These are phyloP conservation scores for Mycena indigotica DNA, from an alignment of 768 basidiomycete genomes.

Conservation along the genomic window DNA sequence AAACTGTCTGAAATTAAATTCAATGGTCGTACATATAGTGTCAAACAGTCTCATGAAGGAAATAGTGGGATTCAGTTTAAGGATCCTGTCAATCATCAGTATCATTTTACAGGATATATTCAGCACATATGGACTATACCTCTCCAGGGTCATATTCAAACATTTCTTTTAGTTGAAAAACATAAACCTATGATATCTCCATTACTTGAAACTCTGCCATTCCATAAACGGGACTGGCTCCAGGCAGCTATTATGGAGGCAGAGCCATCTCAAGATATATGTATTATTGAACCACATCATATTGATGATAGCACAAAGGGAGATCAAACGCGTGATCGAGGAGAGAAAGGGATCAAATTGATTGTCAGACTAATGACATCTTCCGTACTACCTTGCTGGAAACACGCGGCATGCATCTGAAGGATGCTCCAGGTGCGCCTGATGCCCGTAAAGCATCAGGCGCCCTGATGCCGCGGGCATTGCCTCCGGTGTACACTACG, in stretches of 20 bases:
- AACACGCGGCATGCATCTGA: too few species aligned
- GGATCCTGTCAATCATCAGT: conserved; percentile 12
- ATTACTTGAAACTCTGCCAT: conserved; percentile 22
- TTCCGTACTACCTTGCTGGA: too few species aligned
- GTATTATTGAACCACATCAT: conserved; percentile 27
- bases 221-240: conserved; percentile 18
- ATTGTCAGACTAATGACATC: too few species aligned
- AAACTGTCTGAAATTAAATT: conserved; percentile 14
- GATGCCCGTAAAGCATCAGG: too few species aligned
- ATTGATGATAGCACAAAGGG: too few species aligned
- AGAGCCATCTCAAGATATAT: conserved; percentile 8
- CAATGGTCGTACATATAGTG: conserved; percentile 23
- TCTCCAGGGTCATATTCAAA: conserved; percentile 21
- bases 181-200: conserved; percentile 17
- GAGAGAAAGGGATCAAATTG: too few species aligned
- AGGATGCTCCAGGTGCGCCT: too few species aligned
- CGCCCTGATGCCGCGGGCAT: too few species aligned
- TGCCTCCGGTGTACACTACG: too few species aligned
- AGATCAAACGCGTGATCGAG: too few species aligned
- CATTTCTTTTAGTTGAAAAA: conserved; percentile 23
- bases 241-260: conserved; percentile 20
- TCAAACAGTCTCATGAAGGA: conserved; percentile 20
- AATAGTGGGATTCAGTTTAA: conserved; percentile 29
- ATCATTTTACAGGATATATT: conserved; percentile 23
- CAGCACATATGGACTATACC: conserved; percentile 20